A percentile compares a stretch with the other conserved stretches of the same genome.
phyloP scores from a whole-genome alignment of 2,329 filamentous ascomycete species.

The Calonectria crousiana region DNA sequence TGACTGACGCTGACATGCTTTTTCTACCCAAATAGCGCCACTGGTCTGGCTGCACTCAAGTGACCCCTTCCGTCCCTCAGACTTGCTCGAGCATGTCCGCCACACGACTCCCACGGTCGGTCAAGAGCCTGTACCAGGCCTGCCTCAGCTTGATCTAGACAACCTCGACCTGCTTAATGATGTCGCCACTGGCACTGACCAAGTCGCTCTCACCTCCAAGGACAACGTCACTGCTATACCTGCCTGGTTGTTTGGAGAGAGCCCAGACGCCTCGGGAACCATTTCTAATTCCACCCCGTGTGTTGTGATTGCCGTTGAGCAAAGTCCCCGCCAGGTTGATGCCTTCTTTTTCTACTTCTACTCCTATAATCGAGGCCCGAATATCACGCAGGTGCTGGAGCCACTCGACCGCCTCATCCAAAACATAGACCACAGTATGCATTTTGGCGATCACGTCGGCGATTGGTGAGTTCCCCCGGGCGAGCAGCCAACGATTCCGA shows the following conservation, averaged over 20 bases:
- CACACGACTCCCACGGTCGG: slow-evolving; percentile 44
- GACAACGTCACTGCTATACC: slow-evolving; percentile 44
- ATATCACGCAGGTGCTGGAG: slow-evolving; percentile 47
- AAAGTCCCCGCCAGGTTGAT: slow-evolving; percentile 41
- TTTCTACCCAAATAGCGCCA: slow-evolving; percentile 37
- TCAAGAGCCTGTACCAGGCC: slow-evolving; percentile 29
- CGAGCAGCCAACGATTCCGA: too few species aligned
- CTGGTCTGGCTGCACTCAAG: slow-evolving; percentile 49
- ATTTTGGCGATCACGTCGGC: slow-evolving; percentile 47
- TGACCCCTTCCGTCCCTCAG: slow-evolving; percentile 46
- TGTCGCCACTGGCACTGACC: neutral
- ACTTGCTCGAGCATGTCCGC: slow-evolving; percentile 44
- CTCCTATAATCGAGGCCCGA: slow-evolving; percentile 48
- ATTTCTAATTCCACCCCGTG: slow-evolving; percentile 45
- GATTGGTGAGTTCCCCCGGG: slow-evolving; percentile 39
- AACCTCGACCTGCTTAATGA: slow-evolving; percentile 45
- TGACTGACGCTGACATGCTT: too few species aligned
- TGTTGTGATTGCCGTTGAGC: slow-evolving; percentile 47
- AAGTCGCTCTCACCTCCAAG: slow-evolving; percentile 41
- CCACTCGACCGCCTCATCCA: slow-evolving; percentile 40
- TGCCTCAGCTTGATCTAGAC: slow-evolving; percentile 42
- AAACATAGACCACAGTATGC: slow-evolving; percentile 31
- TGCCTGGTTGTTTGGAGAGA: slow-evolving; percentile 44
- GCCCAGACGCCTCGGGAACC: slow-evolving; percentile 33
- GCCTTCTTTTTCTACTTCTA: slow-evolving; percentile 53